Percentiles rank a stretch among this genome's conserved stretches.
Evolutionary conservation across 2,329 filamentous ascomycete genomes (phyloP).

Genomic region (Fusarium piperis): DNA sequence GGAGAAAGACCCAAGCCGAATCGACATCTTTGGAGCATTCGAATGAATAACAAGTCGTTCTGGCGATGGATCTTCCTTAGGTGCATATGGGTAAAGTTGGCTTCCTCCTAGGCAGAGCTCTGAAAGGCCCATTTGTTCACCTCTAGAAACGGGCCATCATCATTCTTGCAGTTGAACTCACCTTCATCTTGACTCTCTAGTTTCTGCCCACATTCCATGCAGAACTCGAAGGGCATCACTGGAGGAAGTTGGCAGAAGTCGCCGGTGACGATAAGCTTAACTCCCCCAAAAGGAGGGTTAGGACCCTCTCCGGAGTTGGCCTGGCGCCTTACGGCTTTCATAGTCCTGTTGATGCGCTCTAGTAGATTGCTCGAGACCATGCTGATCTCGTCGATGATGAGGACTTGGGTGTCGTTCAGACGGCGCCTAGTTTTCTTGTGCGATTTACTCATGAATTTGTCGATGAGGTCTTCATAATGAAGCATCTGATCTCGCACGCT

Average conservation of each 20-base stretch:
- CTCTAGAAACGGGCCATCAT: conserved; percentile 53
- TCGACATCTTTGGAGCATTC: conserved; percentile 64
- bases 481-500: no score
- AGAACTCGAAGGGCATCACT: conserved; percentile 60
- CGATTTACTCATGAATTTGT: no score
- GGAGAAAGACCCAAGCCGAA: conserved; percentile 53
- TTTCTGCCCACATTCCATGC: conserved; percentile 25
- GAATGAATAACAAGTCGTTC: conserved; percentile 61
- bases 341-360: conserved; percentile 30
- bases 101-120: conserved; percentile 63
- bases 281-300: conserved; percentile 43
- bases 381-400: conserved; percentile 74
- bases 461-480: no score
- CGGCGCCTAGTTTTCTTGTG: no score
- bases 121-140: conserved; percentile 70
- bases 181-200: no score
- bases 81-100: conserved; percentile 62
- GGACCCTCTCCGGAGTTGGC: no score
- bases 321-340: conserved; percentile 47
- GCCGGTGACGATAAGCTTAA: conserved; percentile 40
- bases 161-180: conserved; percentile 43
- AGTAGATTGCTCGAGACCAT: conserved; percentile 66
- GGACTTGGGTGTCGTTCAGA: conserved; percentile 59
- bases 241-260: conserved; percentile 71
- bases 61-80: conserved; percentile 68